These are phyloP conservation scores for Dacryopinax primogenitus DNA, from an alignment of 768 basidiomycete species.

Conservation along the genomic window DNA sequence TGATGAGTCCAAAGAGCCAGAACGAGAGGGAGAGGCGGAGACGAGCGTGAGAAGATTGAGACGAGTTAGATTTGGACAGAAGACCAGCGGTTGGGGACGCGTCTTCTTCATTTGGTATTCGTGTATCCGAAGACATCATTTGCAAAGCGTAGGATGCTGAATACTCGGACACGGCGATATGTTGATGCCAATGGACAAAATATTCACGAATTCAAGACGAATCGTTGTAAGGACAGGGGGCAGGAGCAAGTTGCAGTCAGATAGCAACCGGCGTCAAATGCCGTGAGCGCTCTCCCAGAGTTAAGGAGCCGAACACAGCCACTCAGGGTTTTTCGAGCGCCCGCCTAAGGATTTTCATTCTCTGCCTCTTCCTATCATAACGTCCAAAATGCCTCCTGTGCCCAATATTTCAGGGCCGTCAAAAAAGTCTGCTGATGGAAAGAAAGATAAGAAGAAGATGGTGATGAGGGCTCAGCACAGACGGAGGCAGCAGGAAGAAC, in stretches of 20 bases:
- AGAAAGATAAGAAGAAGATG: background rate
- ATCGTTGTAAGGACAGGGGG: no score
- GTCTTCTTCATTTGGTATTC: background rate
- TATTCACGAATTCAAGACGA: no score
- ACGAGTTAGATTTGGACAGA: background rate
- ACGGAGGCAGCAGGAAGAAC: constrained; percentile 21
- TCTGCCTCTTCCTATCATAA: background rate
- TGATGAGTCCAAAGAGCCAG: constrained; percentile 84
- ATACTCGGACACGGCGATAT: background rate
- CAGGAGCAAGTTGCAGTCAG: no score
- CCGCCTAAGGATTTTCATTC: background rate
- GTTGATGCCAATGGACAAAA: background rate
- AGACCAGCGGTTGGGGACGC: background rate
- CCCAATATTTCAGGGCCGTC: background rate
- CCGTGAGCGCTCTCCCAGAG: no score
- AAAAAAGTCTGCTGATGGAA: background rate
- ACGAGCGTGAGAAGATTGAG: background rate
- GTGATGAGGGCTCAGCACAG: background rate
- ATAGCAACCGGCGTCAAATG: no score
- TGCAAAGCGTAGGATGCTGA: background rate
- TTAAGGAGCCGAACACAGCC: no score
- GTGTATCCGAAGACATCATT: background rate
- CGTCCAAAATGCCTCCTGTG: background rate
- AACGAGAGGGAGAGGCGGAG: constrained; percentile 39
- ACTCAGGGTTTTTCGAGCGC: background rate